These are phyloP conservation scores for Colletotrichum caudatum DNA, from an alignment of 2,329 filamentous ascomycete species.

Conservation along the genomic window DNA sequence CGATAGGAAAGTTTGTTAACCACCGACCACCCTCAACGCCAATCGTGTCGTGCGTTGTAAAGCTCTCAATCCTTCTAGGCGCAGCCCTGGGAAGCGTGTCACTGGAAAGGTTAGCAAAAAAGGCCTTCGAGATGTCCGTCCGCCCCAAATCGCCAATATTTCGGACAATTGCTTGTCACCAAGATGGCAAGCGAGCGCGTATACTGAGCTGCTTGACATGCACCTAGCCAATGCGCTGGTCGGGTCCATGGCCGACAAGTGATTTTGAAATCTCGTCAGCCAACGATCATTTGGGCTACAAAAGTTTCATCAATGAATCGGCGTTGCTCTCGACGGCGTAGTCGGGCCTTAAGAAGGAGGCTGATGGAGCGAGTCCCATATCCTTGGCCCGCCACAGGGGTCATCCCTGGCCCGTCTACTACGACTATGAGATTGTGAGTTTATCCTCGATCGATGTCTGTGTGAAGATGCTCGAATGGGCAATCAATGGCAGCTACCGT, in stretches of 20 bases:
- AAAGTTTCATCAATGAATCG: background rate
- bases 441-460: constrained; percentile 24
- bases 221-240: background rate
- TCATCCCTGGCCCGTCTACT: background rate
- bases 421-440: constrained; percentile 16
- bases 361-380: constrained; percentile 1
- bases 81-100: too few relatives aligned
- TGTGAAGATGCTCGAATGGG: constrained; percentile 23
- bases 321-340: background rate
- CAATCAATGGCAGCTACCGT: background rate
- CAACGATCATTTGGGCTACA: background rate
- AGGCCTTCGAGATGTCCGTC: background rate
- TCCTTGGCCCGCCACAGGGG: background rate
- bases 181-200: background rate
- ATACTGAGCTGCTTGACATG: background rate
- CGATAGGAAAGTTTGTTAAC: constrained; percentile 11
- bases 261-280: background rate
- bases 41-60: background rate
- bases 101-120: too few relatives aligned
- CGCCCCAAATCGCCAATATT: too few relatives aligned
- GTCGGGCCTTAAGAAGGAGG: background rate
- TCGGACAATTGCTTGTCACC: background rate
- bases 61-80: background rate
- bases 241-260: background rate
- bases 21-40: constrained; percentile 12